Evolutionary conservation across 73 alveolate genomes (phyloP).

Genomic region (Blepharisma stoltei): DNA sequence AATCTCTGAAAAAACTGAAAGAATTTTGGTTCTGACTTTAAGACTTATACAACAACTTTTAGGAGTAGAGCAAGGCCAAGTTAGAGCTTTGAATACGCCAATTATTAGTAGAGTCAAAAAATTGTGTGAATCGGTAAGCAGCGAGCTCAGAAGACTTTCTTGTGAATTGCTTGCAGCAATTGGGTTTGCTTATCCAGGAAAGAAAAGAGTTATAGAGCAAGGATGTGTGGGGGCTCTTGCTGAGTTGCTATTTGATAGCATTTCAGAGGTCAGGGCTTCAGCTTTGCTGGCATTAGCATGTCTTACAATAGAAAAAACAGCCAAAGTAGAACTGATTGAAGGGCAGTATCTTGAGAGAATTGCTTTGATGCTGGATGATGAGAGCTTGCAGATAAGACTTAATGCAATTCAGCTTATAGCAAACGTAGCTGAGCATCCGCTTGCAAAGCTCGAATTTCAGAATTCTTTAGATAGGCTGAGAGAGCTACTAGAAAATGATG

Average conservation of each 20-base stretch:
- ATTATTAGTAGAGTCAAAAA: constrained; percentile 56
- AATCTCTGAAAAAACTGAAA: constrained; percentile 56
- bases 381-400: constrained; percentile 54
- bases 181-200: constrained; percentile 56
- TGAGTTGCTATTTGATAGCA: constrained; percentile 56
- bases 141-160: constrained; percentile 52
- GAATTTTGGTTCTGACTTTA: constrained; percentile 49
- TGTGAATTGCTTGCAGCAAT: constrained; percentile 57
- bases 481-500: constrained; percentile 47
- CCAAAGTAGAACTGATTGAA: constrained; percentile 66
- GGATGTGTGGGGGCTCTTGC: constrained; percentile 54
- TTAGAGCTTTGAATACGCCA: constrained; percentile 43
- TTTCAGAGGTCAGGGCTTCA: constrained; percentile 62
- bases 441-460: constrained; percentile 67
- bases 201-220: constrained; percentile 60
- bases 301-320: constrained; percentile 58
- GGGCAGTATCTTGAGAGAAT: constrained; percentile 59
- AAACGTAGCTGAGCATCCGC: constrained; percentile 71
- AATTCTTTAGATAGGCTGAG: constrained; percentile 57
- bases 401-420: constrained; percentile 64
- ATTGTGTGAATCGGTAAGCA: constrained; percentile 46
- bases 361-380: constrained; percentile 57
- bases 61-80: constrained; percentile 68
- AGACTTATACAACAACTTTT: constrained; percentile 46
- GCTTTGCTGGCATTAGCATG: constrained; percentile 63